Conservation (phyloP, 2,329 filamentous ascomycete genomes). For the Botryotinia convoluta region DNA sequence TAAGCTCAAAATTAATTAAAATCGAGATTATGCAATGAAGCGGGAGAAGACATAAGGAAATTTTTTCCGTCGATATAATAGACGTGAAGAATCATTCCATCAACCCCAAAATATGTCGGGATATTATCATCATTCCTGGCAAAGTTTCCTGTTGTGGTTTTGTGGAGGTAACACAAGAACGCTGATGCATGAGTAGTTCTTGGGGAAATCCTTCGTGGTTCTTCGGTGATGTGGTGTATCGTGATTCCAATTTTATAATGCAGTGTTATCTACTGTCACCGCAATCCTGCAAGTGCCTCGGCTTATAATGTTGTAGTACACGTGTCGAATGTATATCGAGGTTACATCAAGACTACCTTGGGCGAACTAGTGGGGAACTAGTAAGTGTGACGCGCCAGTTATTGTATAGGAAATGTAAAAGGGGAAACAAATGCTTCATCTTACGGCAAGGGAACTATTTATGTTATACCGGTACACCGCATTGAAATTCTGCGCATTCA, state of each 20-base stretch:
- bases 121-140: neutral
- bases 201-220: neutral
- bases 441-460: neutral
- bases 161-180: too few species aligned
- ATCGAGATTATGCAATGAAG: neutral
- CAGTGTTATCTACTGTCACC: neutral
- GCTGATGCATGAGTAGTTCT: neutral
- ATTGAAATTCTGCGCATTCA: neutral
- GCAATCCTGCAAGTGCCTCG: neutral
- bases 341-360: neutral
- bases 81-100: neutral
- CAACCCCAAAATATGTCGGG: neutral
- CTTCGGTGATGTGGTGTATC: neutral
- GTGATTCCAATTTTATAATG: neutral
- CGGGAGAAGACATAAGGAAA: neutral
- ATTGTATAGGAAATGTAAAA: neutral
- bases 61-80: neutral
- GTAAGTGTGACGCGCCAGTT: rapidly evolving
- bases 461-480: neutral
- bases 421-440: neutral
- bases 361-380: neutral
- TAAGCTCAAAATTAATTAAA: neutral
- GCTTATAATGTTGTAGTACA: neutral
- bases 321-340: neutral
- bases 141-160: neutral